Evolutionary conservation across 2,329 filamentous ascomycete species (phyloP), one percentile per base, ranked within the genome.

Genomic region (Graphilbum fragrans): DNA sequence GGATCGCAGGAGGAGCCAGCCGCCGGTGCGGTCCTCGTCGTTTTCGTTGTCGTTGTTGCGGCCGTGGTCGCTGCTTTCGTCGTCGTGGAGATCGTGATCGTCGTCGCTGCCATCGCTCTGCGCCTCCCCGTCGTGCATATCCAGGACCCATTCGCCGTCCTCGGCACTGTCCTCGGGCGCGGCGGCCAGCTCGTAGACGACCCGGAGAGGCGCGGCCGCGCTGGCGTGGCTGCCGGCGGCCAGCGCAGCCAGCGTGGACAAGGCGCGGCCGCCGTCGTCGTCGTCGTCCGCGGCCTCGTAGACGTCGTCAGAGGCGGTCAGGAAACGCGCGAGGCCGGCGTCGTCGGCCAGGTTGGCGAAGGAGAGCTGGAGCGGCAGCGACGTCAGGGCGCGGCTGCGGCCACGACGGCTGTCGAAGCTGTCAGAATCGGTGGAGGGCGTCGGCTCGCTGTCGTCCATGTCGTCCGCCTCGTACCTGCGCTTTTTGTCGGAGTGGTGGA

Each of bases 271-370:
- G n/a, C n/a, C n/a, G n/a, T n/a, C n/a, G n/a, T n/a, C n/a, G n/a
- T n/a, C n/a, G n/a, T n/a, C n/a, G n/a, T n/a, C n/a, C n/a, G n/a
- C n/a, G n/a, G n/a, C n/a, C n/a, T n/a, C n/a, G n/a, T n/a, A n/a
- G n/a, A n/a, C n/a, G n/a, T n/a, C n/a, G n/a, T n/a, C n/a, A n/a
- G n/a, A n/a, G n/a, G n/a, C n/a, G n/a, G n/a, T n/a, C n/a, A 27
- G 23, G 23, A 27, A 27, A 12, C 23, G 23, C 7, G 23, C 23
- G 7, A 27, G 23, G 38, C 2, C 49, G 37, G 60, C 55, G 37
- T 67, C 62, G 33, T 61, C 55, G 21, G 58, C 61, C 22, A 68
- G 55, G 35, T 62, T 60, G 9, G 63, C 58, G 29, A 67, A 65
- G 32, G 63, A 65, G 4, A 67, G 55, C n/a, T 64, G 53, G 10